These are phyloP conservation scores for Labyrinthula sp. DNA, from an alignment of 352 stramenopile species.

Conservation along the genomic window DNA sequence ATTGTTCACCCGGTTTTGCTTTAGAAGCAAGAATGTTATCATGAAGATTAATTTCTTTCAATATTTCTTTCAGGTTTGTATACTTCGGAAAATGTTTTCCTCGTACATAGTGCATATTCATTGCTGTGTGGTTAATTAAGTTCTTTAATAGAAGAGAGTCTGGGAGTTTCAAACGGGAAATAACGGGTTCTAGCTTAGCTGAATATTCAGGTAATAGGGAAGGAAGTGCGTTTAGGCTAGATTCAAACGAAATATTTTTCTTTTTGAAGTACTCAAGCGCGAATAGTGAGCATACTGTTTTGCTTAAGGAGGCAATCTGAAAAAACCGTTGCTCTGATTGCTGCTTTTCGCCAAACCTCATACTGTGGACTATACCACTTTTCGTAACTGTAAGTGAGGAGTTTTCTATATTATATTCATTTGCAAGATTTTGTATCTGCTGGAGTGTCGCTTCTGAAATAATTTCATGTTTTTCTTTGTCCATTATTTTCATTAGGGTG, in stretches of 20 bases:
- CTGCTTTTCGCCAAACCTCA: too few species aligned
- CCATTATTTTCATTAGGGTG: too few species aligned
- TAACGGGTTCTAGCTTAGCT: conserved; percentile 6
- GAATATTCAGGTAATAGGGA: too few species aligned
- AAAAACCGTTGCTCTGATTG: too few species aligned
- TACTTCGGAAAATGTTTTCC: conserved; percentile 25
- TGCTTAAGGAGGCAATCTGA: conserved; percentile 33
- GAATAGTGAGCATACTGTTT: conserved; percentile 32
- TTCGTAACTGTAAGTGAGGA: too few species aligned
- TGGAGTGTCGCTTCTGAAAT: too few species aligned
- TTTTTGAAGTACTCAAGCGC: conserved; percentile 33
- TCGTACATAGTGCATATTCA: conserved; percentile 36
- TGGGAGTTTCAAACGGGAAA: conserved; percentile 10
- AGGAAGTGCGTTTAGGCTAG: conserved; percentile 29
- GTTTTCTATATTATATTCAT: too few species aligned
- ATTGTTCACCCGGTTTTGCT: conserved; percentile 28
- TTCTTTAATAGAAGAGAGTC: conserved; percentile 28
- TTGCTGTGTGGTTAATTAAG: conserved; percentile 33
- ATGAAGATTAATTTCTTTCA: conserved; percentile 26
- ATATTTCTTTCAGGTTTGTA: conserved; percentile 7
- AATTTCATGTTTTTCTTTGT: too few species aligned
- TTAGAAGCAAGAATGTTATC: conserved; percentile 8
- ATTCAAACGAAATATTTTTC: conserved; percentile 20
- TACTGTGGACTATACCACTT: too few species aligned
- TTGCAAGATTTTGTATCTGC: too few species aligned